These are phyloP conservation scores for Hapsidospora chrysogenum DNA, from an alignment of 495 filamentous ascomycete genomes.

Conservation along the genomic window DNA sequence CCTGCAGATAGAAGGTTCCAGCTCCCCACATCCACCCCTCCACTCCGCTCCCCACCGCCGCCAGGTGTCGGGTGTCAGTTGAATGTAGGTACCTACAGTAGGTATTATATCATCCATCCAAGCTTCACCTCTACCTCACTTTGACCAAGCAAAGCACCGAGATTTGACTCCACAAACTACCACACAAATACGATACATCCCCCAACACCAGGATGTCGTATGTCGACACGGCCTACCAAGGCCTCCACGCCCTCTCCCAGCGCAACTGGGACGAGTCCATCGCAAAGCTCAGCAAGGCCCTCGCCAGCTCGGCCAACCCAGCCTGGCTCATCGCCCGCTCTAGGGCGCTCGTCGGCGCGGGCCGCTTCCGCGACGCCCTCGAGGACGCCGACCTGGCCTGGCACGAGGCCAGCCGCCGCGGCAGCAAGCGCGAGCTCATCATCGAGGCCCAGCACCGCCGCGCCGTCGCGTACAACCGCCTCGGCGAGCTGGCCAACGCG, in stretches of 20 bases:
- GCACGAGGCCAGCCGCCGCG: slow-evolving; percentile 49
- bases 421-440: slow-evolving; percentile 57
- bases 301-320: slow-evolving; percentile 50
- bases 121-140: slow-evolving; percentile 5
- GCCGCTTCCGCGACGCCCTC: slow-evolving; percentile 40
- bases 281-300: slow-evolving; percentile 56
- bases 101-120: not conserved
- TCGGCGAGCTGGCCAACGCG: slow-evolving; percentile 62
- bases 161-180: too few relatives aligned
- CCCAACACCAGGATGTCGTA: slow-evolving; percentile 14
- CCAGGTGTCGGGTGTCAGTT: too few relatives aligned
- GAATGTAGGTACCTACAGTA: too few relatives aligned
- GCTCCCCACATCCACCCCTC: too few relatives aligned
- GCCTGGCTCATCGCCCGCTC: slow-evolving; percentile 79
- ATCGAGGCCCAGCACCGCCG: slow-evolving; percentile 66
- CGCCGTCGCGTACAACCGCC: slow-evolving; percentile 52
- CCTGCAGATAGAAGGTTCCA: too few relatives aligned
- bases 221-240: slow-evolving; percentile 15
- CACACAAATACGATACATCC: too few relatives aligned
- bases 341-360: slow-evolving; percentile 56
- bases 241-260: slow-evolving; percentile 40
- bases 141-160: not conserved
- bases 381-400: slow-evolving; percentile 69
- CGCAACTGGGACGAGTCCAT: slow-evolving; percentile 53
- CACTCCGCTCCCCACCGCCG: too few relatives aligned